These are phyloP conservation scores for Rubia yunnanensis DNA, from an alignment of 257 asterid genomes.

Conservation along the genomic window DNA sequence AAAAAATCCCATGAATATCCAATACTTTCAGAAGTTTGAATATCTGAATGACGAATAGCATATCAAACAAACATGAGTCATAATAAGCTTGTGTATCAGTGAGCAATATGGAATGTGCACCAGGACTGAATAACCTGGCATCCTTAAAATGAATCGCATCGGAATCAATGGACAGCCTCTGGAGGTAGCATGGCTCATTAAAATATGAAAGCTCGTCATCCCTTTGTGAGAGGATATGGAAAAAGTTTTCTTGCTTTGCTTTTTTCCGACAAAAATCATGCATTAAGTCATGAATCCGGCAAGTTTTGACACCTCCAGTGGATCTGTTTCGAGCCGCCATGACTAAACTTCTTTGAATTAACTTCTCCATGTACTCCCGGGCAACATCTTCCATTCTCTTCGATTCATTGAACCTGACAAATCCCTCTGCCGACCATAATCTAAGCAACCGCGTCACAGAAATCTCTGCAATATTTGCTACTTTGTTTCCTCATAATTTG, in stretches of 20 bases:
- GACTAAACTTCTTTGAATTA: not conserved
- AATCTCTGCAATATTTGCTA: too few relatives aligned
- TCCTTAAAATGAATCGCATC: not conserved
- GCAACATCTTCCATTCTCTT: not conserved
- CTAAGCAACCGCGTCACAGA: not conserved
- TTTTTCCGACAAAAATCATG: not conserved
- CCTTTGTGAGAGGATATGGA: not conserved
- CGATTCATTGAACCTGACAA: not conserved
- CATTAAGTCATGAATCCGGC: not conserved
- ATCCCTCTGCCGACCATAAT: not conserved
- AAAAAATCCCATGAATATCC: not conserved
- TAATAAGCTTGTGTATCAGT: too few relatives aligned
- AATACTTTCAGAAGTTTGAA: not conserved
- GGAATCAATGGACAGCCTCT: not conserved
- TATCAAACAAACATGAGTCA: not conserved
- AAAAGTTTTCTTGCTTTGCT: not conserved
- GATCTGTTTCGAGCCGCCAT: not conserved
- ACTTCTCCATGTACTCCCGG: not conserved
- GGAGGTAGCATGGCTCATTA: not conserved
- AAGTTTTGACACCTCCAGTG: not conserved
- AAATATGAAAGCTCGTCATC: not conserved
- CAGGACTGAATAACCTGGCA: not conserved
- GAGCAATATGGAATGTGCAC: not conserved
- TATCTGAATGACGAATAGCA: not conserved
- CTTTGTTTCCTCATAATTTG: too few relatives aligned